Percentiles rank a stretch among this genome's conserved stretches.
These are phyloP conservation scores for Chaetomium fimeti DNA, from an alignment of 495 filamentous ascomycete species.

Conservation along the genomic window DNA sequence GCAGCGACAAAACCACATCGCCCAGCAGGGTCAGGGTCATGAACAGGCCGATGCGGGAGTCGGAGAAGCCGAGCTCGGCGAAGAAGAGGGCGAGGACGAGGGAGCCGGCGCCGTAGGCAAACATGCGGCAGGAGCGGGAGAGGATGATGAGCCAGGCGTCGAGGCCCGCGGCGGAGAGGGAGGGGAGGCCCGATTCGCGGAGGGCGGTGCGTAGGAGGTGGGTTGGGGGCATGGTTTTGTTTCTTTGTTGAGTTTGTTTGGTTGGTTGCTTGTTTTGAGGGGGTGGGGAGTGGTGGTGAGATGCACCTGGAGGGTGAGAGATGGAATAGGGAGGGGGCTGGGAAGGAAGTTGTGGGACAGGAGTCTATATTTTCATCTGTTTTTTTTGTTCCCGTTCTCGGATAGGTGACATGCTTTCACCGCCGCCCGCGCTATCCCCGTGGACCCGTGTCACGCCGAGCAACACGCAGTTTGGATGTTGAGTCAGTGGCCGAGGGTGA, in stretches of 20 bases:
- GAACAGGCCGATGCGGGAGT: constrained; percentile 73
- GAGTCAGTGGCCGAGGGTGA: too few species aligned
- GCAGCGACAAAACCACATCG: constrained; percentile 71
- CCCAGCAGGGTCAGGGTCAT: constrained; percentile 84
- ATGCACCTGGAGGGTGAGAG: too few species aligned
- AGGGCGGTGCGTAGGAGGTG: constrained; percentile 4
- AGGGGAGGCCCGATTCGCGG: constrained; percentile 48
- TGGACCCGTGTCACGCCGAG: too few species aligned
- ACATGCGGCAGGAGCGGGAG: constrained; percentile 47
- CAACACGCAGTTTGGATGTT: too few species aligned
- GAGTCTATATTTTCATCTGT: too few species aligned
- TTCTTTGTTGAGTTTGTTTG: background rate
- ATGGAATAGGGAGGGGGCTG: too few species aligned
- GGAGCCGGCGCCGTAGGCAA: constrained; percentile 44
- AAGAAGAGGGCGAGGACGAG: constrained; percentile 52
- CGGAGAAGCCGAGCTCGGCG: constrained; percentile 59
- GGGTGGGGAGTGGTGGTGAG: too few species aligned
- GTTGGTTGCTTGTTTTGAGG: background rate
- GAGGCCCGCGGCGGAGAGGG: constrained; percentile 49
- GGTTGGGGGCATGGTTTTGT: background rate
- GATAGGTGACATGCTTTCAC: too few species aligned
- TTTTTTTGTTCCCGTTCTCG: too few species aligned
- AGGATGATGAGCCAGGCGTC: constrained; percentile 49
- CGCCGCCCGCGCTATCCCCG: too few species aligned
- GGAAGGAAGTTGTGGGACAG: too few species aligned